These are phyloP conservation scores for Calonectria crousiana DNA, from an alignment of 2,329 filamentous ascomycete species.

Conservation along the genomic window DNA sequence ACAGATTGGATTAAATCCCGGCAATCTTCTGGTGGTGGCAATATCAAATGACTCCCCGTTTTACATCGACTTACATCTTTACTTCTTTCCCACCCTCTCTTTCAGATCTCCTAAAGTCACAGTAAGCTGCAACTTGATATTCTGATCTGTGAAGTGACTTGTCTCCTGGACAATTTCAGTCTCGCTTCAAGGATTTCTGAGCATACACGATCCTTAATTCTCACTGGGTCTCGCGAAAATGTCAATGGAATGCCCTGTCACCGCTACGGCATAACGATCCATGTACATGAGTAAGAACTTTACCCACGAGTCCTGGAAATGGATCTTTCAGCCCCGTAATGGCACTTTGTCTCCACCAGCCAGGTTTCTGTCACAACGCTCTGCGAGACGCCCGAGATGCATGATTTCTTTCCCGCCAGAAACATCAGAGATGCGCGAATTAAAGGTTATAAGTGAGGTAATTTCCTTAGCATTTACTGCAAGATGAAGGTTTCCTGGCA, in stretches of 20 bases:
- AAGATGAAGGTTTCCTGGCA: background rate
- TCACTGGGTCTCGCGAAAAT: background rate
- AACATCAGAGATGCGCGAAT: background rate
- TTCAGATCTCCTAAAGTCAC: background rate
- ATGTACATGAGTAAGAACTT: background rate
- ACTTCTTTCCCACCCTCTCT: background rate
- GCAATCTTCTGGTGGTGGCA: background rate
- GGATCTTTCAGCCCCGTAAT: too few relatives aligned
- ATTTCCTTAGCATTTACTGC: background rate
- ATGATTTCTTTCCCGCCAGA: background rate
- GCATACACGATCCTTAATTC: background rate
- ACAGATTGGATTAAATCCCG: background rate
- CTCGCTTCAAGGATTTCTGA: background rate
- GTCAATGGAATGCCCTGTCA: background rate
- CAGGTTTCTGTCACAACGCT: background rate
- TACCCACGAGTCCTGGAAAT: background rate
- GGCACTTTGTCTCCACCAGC: background rate
- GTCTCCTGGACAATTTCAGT: background rate
- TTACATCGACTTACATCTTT: background rate
- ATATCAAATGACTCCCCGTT: background rate
- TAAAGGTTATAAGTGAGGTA: background rate
- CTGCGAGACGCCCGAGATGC: background rate
- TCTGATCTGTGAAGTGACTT: background rate
- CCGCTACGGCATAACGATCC: background rate
- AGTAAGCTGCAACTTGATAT: background rate